Evolutionary conservation across 495 filamentous ascomycete genomes (phyloP).

Genomic region (Tuber indicum): DNA sequence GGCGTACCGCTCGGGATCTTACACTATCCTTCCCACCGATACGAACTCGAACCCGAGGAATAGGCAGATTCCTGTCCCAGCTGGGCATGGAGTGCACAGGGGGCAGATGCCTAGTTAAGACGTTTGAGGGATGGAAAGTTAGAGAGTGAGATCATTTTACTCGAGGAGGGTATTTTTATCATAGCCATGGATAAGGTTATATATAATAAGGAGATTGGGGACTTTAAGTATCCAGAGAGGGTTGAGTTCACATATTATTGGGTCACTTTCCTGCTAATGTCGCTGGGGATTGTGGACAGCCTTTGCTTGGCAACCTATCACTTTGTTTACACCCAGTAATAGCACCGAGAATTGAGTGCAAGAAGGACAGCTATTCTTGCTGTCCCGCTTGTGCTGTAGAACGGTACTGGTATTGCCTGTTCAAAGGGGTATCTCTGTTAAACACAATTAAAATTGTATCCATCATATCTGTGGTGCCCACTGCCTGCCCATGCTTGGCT

Average conservation of each 20-base stretch:
- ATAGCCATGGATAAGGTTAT: neutral
- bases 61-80: conserved; percentile 59
- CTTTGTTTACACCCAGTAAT: no score
- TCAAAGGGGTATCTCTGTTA: neutral
- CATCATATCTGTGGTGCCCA: neutral
- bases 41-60: conserved; percentile 50
- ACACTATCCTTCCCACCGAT: conserved; percentile 53
- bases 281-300: no score
- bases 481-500: neutral
- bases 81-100: conserved; percentile 83
- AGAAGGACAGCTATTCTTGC: neutral
- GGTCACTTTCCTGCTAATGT: no score
- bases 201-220: no score
- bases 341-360: neutral
- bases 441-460: neutral
- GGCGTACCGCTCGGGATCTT: conserved; percentile 62
- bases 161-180: conserved; percentile 80
- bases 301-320: no score
- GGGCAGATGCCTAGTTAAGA: conserved; percentile 63
- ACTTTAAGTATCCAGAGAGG: no score
- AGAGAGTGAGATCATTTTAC: conserved; percentile 61
- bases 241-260: no score
- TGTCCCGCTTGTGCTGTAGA: no score
- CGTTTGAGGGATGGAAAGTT: conserved; percentile 71
- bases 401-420: neutral